Base-by-base conservation (phyloP, 1,139 yeast genomes). In the Saccharomyces pastorianus region DNA sequence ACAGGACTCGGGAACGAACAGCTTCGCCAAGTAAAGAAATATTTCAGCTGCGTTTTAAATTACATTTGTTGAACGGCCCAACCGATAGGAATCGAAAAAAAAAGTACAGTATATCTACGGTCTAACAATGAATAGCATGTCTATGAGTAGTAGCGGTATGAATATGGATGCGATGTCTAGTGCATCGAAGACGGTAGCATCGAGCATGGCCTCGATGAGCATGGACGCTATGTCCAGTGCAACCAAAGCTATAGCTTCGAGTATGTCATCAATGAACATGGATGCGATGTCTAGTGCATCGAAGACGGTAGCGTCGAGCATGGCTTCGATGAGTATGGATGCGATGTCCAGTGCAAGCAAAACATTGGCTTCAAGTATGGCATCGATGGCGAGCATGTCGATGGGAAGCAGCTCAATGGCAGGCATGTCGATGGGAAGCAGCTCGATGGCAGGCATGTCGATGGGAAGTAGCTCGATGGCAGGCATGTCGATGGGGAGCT, bases 401-500 rank as follows among this genome's bases (percentile, higher is more conserved):
- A 20, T 20, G 23, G 23, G 23, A 20, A 20, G 23, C 23, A 20
- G 23, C 23, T 20, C 23, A 4, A 20, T 20, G 23, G 23, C 23
- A 20, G 3, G 23, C 23, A 20, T 20, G 23, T 20, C 23, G 23
- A 20, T 20, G 23, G 23, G 23, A 20, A 20, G 23, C 23, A 20
- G 23, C 13, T 49, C 51, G 25, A 49, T 32, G 31, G 20, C 49
- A 52, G 27, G 31, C 8, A 38, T 51, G 23, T 20, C 23, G 23
- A 20, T 20, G 23, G 23, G 23, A 4, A 20, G 23, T 4, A 20
- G 23, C 13, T 49, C 51, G 25, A 49, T 32, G 31, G 20, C 49
- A 52, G 27, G 31, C 8, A 38, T 51, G 46, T 11, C 56, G 8
- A 46, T 52, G 50, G 27, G 53, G 6, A 47, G 44, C 9, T 11